Percentiles rank a stretch among this genome's conserved stretches.
phyloP scores from a whole-genome alignment of 768 basidiomycete genomes.

The Chlorophyllum brunneum region DNA sequence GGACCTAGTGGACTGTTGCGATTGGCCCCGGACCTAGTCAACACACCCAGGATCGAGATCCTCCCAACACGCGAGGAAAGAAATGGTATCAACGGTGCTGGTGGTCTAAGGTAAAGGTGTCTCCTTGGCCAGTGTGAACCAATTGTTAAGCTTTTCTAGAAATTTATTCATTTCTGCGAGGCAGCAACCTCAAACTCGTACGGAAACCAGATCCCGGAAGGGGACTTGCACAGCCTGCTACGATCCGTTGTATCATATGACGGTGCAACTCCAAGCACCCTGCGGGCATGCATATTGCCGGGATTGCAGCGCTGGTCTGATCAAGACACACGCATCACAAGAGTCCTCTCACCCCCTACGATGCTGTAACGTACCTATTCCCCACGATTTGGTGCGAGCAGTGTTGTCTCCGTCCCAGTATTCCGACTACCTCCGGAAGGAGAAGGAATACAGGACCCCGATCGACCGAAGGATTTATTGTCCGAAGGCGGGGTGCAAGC shows the following conservation, averaged over 20 bases:
- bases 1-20: too few relatives aligned
- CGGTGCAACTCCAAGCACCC: constrained; percentile 2
- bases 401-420: constrained; percentile 5
- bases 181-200: too few relatives aligned
- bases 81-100: too few relatives aligned
- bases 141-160: too few relatives aligned
- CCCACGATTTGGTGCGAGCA: not conserved
- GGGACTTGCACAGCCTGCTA: not conserved
- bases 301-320: constrained; percentile 8
- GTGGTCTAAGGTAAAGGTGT: too few relatives aligned
- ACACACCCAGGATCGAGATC: too few relatives aligned
- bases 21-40: too few relatives aligned
- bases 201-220: not conserved
- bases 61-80: too few relatives aligned
- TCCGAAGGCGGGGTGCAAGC: constrained; percentile 8
- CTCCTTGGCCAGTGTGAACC: too few relatives aligned
- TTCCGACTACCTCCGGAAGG: not conserved
- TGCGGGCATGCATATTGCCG: constrained; percentile 15
- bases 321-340: constrained; percentile 8
- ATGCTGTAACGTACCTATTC: constrained; percentile 15
- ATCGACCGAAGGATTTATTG: constrained; percentile 12
- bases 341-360: constrained; percentile 13
- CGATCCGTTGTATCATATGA: not conserved
- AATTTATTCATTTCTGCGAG: too few relatives aligned
- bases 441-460: constrained; percentile 12